A percentile compares a stretch with the other conserved stretches of the same genome.
phyloP scores from a whole-genome alignment of 2,329 filamentous ascomycete genomes.

The Penicillium griseofulvum region DNA sequence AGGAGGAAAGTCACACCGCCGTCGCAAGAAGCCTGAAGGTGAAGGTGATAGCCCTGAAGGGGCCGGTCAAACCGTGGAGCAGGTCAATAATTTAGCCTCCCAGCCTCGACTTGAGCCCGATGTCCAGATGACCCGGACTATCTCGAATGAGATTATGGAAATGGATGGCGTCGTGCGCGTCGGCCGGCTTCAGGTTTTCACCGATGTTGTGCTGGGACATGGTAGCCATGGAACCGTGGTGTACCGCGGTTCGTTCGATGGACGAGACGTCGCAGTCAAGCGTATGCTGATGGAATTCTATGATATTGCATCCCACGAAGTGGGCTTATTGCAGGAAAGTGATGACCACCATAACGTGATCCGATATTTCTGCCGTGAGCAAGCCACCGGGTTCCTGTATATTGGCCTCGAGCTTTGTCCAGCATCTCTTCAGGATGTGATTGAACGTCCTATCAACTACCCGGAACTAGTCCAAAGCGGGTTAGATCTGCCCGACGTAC shows the following conservation, averaged over 20 bases:
- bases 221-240: constrained; percentile 98
- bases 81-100: constrained; percentile 45
- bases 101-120: constrained; percentile 60
- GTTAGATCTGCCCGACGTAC: constrained; percentile 71
- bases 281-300: constrained; percentile 95
- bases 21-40: constrained; percentile 52
- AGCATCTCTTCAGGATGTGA: constrained; percentile 86
- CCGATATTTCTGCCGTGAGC: constrained; percentile 90
- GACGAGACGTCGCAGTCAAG: constrained; percentile 90
- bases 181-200: constrained; percentile 60
- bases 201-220: constrained; percentile 61
- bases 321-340: constrained; percentile 82
- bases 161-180: constrained; percentile 63
- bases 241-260: constrained; percentile 91
- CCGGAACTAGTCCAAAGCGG: constrained; percentile 64
- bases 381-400: constrained; percentile 86
- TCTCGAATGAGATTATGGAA: constrained; percentile 55
- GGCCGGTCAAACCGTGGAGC: constrained; percentile 59
- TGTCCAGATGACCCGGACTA: constrained; percentile 53
- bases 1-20: constrained; percentile 66
- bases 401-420: constrained; percentile 94
- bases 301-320: constrained; percentile 92
- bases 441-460: constrained; percentile 70
- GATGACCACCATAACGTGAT: constrained; percentile 97
- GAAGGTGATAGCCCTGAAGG: constrained; percentile 57